Evolutionary conservation across 129 eudicot genomes (phyloP).

Genomic region (Lactuca saligna): DNA sequence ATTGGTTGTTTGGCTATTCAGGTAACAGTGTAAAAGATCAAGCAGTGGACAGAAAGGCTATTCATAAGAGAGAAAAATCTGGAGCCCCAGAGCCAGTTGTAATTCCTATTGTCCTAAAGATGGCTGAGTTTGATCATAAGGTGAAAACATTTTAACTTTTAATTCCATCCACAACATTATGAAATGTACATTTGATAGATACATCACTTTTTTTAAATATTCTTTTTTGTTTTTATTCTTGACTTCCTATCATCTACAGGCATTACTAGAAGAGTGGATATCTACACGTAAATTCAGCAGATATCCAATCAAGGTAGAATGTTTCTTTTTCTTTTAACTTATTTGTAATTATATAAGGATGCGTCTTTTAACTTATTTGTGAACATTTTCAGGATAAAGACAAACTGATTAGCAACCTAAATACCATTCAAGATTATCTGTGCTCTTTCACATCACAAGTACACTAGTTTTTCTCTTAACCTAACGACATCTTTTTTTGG

Average conservation of each 20-base stretch:
- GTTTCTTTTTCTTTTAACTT: background rate
- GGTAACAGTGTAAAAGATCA: slow-evolving; percentile 26
- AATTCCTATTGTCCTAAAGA: slow-evolving; percentile 86
- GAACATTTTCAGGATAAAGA: slow-evolving; percentile 63
- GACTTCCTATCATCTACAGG: slow-evolving; percentile 41
- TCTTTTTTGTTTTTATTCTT: background rate
- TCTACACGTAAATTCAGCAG: slow-evolving; percentile 71
- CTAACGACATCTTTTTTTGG: too few species aligned
- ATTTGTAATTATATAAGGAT: too few species aligned
- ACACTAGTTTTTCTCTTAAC: background rate
- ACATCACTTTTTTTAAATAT: too few species aligned
- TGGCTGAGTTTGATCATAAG: slow-evolving; percentile 98
- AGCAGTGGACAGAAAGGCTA: slow-evolving; percentile 9
- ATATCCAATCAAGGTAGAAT: slow-evolving; percentile 63
- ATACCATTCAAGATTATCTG: slow-evolving; percentile 88
- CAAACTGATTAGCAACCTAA: slow-evolving; percentile 73
- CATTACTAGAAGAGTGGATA: slow-evolving; percentile 95
- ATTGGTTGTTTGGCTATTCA: slow-evolving; percentile 33
- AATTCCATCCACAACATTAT: too few species aligned
- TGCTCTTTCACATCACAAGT: slow-evolving; percentile 87
- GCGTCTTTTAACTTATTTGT: background rate
- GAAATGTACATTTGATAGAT: too few species aligned
- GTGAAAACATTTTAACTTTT: slow-evolving; percentile 29
- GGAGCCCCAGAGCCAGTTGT: slow-evolving; percentile 78
- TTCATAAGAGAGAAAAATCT: slow-evolving; percentile 54